Evolutionary conservation across 495 filamentous ascomycete genomes (phyloP), one percentile per base, ranked within the genome.

Genomic region (Aspergillus asperescens): DNA sequence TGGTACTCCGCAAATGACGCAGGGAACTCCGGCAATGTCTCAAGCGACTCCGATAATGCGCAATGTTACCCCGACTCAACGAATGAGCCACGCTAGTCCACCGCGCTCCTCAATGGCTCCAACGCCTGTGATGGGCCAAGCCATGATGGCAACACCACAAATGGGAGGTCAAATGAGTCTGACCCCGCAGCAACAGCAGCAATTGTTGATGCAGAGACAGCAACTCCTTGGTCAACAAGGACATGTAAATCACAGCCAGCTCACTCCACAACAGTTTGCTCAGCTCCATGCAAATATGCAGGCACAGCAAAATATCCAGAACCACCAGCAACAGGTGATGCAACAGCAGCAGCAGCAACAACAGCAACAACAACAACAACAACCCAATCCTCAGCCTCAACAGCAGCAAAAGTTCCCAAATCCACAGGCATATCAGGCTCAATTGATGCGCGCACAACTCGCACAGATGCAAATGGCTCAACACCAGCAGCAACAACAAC

Each of bases 1-100:
- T 29, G 85, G 85, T 10, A 96, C 91, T 5, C 91, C 91, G 5
- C 83, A 88, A 54, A 85, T 94, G 76, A 77, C 80, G 8, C 86
- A 84, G 50, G 79, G 83, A 16, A 94, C 90, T 0, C 90, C 90
- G 12, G 86, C 84, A 51, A 84, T 92, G 76, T 68, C 75, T 15
- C 85, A 87, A 55, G 82, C 76, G 45, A 94, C 83, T 2, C 81
- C 85, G 0, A 80, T 85, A 15, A 83, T 83, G 63, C 82, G 84
- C 52, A 80, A 82, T 28, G 79, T 80, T 22, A 86, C 86, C 19
- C 82, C 85, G 7, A 87, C 82, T 12, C 83, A 85, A 52, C 80
- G 86, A 9, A 84, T 89, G 77, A 75, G 70, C 32, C 87, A 89
- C 59, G 81, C 77, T 29, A 91, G 86, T 60, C 84, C 87, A 24